phyloP scores from a whole-genome alignment of 169 alveolate species.

The Miamiensis avidus region DNA sequence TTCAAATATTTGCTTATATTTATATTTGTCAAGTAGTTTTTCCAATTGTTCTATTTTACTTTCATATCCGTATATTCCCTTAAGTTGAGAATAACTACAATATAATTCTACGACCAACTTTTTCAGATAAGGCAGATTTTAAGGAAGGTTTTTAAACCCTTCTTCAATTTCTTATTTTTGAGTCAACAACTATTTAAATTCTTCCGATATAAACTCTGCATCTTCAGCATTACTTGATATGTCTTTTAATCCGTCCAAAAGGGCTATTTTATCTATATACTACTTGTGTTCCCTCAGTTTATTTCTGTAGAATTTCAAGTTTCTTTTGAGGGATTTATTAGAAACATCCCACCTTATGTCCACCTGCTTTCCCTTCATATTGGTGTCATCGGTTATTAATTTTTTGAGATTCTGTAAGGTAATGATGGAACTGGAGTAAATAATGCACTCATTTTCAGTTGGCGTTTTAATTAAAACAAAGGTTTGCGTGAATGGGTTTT shows the following conservation, averaged over 20 bases:
- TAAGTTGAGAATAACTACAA: background rate
- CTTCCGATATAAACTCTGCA: background rate
- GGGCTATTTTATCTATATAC: background rate
- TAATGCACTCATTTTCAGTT: background rate
- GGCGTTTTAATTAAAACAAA: background rate
- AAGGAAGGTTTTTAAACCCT: background rate
- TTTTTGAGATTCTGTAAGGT: background rate
- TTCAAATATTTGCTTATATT: background rate
- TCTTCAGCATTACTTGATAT: background rate
- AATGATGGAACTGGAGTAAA: background rate
- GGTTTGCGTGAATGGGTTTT: background rate
- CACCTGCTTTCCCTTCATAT: background rate
- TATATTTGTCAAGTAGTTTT: background rate
- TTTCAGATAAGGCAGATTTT: background rate
- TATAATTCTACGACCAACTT: background rate
- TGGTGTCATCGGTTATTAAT: background rate
- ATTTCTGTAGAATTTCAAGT: background rate
- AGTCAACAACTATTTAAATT: too few relatives aligned
- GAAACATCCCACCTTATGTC: background rate
- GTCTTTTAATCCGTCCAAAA: background rate
- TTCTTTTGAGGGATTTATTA: background rate
- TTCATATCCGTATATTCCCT: background rate
- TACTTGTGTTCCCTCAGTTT: background rate
- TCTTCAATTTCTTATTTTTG: background rate
- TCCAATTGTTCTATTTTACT: background rate